phyloP scores from a whole-genome alignment of 2,329 filamentous ascomycete genomes.

The Claviceps arundinis region DNA sequence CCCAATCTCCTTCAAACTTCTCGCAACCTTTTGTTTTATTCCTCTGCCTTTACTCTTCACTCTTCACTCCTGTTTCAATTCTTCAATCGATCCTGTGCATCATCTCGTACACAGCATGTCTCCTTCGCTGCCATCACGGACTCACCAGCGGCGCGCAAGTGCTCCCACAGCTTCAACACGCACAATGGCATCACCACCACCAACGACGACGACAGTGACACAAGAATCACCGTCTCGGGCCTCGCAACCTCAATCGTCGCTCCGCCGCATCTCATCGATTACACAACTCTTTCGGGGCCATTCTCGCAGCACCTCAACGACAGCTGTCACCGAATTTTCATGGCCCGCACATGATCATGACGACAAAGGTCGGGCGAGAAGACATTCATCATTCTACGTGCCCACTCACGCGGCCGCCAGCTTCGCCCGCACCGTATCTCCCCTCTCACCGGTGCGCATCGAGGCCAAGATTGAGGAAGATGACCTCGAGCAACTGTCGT shows the following conservation, averaged over 20 bases:
- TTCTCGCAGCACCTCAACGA: no score
- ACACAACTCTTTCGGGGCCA: conserved; percentile 1
- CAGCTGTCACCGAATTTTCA: no score
- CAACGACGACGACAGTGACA: neutral
- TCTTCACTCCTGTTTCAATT: no score
- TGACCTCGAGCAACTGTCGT: neutral
- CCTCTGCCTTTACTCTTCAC: no score
- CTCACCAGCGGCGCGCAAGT: neutral
- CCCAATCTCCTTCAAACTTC: no score
- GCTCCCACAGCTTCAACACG: neutral
- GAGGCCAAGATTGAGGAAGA: conserved; percentile 7
- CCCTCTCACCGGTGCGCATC: conserved; percentile 8
- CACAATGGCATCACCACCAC: neutral
- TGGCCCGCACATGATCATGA: no score
- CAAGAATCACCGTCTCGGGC: neutral
- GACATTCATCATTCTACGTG: conserved; percentile 10
- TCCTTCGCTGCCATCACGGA: no score
- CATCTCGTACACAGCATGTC: no score
- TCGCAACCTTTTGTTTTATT: no score
- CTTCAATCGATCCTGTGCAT: no score
- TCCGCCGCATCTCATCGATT: conserved; percentile 5
- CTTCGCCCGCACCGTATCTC: conserved; percentile 12
- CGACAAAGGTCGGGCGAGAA: no score
- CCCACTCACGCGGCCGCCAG: conserved; percentile 18
- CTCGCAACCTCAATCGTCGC: neutral